Percentiles rank a stretch among this genome's conserved stretches.
Conservation (phyloP, 768 basidiomycete species). For the Lactarius deliciosus region DNA sequence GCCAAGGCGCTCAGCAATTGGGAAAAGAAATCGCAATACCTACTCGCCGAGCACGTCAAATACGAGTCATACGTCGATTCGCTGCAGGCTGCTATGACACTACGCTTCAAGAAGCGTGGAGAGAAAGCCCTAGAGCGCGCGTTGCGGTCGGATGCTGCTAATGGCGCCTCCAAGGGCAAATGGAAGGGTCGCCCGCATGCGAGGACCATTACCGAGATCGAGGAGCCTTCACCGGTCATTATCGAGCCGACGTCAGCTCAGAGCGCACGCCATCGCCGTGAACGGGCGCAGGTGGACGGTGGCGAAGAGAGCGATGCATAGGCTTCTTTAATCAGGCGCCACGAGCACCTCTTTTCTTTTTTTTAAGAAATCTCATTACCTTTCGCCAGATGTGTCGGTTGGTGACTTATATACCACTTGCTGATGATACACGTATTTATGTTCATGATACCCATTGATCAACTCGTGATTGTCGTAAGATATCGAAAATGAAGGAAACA, state of each 20-base stretch:
- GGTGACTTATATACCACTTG: constrained; percentile 26
- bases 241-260: neutral
- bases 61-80: constrained; percentile 95
- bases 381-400: constrained; percentile 5
- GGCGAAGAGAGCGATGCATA: constrained; percentile 16
- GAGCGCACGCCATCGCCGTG: constrained; percentile 18
- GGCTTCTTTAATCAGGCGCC: neutral
- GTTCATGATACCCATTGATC: constrained; percentile 20
- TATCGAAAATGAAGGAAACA: neutral
- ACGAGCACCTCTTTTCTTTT: neutral
- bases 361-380: constrained; percentile 4
- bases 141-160: constrained; percentile 36
- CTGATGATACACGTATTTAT: constrained; percentile 22
- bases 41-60: constrained; percentile 91
- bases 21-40: constrained; percentile 87
- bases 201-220: constrained; percentile 50
- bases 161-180: constrained; percentile 34
- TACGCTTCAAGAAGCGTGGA: constrained; percentile 86
- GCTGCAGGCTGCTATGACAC: constrained; percentile 74
- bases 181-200: constrained; percentile 44
- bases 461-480: constrained; percentile 15
- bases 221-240: constrained; percentile 34
- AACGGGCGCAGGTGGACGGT: constrained; percentile 16
- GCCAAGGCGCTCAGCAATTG: constrained; percentile 84
- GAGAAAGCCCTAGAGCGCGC: constrained; percentile 77